phyloP scores from a whole-genome alignment of 257 asterid genomes.

The Nyctanthes arbortristis region DNA sequence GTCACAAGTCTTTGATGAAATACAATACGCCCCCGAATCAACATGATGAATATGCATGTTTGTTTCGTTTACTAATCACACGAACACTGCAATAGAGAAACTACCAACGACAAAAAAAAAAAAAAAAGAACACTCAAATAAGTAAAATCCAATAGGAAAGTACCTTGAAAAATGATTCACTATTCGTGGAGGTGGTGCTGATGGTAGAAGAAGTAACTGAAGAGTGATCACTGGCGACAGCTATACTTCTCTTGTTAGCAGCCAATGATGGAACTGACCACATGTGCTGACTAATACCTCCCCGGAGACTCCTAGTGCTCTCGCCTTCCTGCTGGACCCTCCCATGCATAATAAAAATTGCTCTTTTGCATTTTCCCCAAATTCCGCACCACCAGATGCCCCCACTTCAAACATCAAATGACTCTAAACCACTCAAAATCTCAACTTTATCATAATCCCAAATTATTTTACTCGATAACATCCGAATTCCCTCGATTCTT shows the following conservation, averaged over 20 bases:
- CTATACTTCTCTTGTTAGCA: slow-evolving; percentile 27
- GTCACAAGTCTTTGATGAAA: too few relatives aligned
- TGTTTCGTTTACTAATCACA: background rate
- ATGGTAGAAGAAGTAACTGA: slow-evolving; percentile 28
- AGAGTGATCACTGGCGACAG: slow-evolving; percentile 27
- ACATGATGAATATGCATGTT: background rate
- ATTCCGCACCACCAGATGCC: slow-evolving; percentile 21
- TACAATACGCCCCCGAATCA: background rate
- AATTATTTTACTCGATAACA: slow-evolving; percentile 1
- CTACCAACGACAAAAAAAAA: background rate
- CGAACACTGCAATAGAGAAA: background rate
- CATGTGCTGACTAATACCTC: slow-evolving; percentile 52
- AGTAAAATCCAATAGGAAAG: slow-evolving; percentile 23
- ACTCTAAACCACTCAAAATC: slow-evolving; percentile 11
- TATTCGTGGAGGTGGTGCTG: background rate
- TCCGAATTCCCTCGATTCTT: slow-evolving; percentile 7
- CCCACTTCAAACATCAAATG: slow-evolving; percentile 37
- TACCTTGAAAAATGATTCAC: slow-evolving; percentile 46
- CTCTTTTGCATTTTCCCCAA: slow-evolving; percentile 46
- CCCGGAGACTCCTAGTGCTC: slow-evolving; percentile 32
- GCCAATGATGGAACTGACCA: slow-evolving; percentile 37
- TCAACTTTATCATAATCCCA: background rate
- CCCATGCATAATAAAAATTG: slow-evolving; percentile 52
- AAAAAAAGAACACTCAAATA: background rate
- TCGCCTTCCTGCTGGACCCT: slow-evolving; percentile 52